Evolutionary conservation across 495 filamentous ascomycete species (phyloP), one percentile per base, ranked within the genome.

Genomic region (Aspergillus conjunctus): DNA sequence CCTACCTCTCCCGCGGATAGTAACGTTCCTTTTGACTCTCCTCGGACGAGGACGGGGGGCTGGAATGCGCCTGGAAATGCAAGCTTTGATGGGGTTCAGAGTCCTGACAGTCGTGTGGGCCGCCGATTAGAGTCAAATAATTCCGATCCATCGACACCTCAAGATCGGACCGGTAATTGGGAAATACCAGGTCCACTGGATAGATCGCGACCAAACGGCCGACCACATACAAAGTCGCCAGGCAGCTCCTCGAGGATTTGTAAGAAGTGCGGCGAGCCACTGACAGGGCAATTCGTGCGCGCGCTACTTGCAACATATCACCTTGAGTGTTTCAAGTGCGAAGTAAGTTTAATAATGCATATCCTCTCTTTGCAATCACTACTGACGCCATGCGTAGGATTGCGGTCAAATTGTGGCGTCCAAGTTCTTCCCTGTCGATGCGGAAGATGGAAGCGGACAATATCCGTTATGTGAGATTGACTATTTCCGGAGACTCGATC

Each of bases 381-480:
- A 22, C 46, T 48, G 31, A 56, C 52, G 61, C n/a, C 58, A 43
- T 50, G 8, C 15, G n/a, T 67, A 98, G 94, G 95, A 99, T 71
- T 99, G 95, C 64, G 91, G 89, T 48, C 87, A 96, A 73, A 93
- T 96, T 56, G 95, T 99, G 30, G 94, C 95, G 17, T 96, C 93
- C 26, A 98, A 98, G 68, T 99, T 98, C 80, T 99, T 99, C 73
- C 94, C 95, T 3, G 88, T 95, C 4, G 92, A 97, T 63, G 91
- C 95, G 46, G 91, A 95, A 56, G 85, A 90, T 60, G 89, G 88
- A 9, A 87, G 81, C 44, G 85, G 87, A 30, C 95, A 97, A 73
- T 98, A 96, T 72, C 95, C 94, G 1, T 84, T 99, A 3, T 99
- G 94, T 80, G 95, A 99, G 72, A 96, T 88, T 5, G 95, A 99